Percentiles rank a stretch among this genome's conserved stretches.
These are phyloP conservation scores for Corymbia calophylla DNA, from an alignment of 441 rosid species.

Conservation along the genomic window DNA sequence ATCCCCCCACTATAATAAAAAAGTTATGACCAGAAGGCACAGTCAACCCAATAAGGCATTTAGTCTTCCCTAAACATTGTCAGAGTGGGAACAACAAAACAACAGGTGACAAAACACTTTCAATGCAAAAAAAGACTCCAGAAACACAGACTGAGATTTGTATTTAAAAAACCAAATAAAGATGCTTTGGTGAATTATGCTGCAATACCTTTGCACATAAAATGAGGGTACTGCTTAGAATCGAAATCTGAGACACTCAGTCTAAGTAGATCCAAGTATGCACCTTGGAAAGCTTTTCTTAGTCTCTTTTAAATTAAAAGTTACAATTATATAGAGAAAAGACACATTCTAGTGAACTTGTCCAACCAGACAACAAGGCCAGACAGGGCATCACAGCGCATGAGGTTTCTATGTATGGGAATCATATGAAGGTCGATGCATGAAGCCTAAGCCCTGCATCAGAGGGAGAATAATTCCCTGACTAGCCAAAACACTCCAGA, in stretches of 20 bases:
- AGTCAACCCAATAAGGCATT: neutral
- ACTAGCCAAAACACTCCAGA: neutral
- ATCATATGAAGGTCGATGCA: neutral
- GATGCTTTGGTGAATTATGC: neutral
- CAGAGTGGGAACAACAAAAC: neutral
- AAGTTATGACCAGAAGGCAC: neutral
- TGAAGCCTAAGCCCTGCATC: neutral
- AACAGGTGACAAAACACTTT: neutral
- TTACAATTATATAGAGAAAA: neutral
- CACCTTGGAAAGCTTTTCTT: neutral
- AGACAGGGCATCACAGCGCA: neutral
- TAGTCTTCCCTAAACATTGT: neutral
- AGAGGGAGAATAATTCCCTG: neutral
- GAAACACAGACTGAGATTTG: neutral
- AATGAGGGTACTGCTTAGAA: neutral
- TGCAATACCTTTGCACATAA: neutral
- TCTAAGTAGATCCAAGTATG: neutral
- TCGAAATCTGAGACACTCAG: neutral
- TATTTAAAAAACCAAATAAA: neutral
- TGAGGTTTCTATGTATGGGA: neutral
- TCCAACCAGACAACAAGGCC: neutral
- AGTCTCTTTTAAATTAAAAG: neutral
- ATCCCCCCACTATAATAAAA: neutral
- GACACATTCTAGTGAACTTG: neutral
- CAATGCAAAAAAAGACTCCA: neutral